These are phyloP conservation scores for Rhododendron simsii DNA, from an alignment of 148 eudicot species.

Conservation along the genomic window DNA sequence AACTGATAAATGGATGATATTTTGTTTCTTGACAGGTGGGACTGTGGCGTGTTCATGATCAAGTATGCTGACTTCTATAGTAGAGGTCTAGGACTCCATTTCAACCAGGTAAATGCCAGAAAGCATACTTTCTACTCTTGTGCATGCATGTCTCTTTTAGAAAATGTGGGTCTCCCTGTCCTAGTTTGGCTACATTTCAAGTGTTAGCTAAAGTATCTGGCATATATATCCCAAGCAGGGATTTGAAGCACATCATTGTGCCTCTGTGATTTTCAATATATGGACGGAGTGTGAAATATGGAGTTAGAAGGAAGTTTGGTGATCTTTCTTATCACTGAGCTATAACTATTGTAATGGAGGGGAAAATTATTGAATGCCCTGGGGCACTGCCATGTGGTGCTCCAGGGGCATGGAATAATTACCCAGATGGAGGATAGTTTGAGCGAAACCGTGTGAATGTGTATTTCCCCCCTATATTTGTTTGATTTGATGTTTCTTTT, in stretches of 20 bases:
- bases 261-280: background rate
- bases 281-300: background rate
- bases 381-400: too few relatives aligned
- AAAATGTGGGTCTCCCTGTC: background rate
- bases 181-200: background rate
- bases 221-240: background rate
- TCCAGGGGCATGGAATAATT: background rate
- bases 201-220: background rate
- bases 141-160: background rate
- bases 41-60: slow-evolving; percentile 96
- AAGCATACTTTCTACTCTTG: background rate
- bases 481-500: background rate
- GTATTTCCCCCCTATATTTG: background rate
- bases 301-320: background rate
- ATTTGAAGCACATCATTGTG: background rate
- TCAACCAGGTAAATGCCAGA: slow-evolving; percentile 56
- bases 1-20: slow-evolving; percentile 5
- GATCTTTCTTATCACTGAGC: background rate
- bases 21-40: slow-evolving; percentile 50
- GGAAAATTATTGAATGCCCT: background rate
- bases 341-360: background rate
- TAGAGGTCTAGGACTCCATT: slow-evolving; percentile 75
- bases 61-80: slow-evolving; percentile 95
- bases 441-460: background rate
- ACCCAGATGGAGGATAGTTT: background rate